Conservation (phyloP, 2,329 filamentous ascomycete genomes). For the Fusarium clavum region DNA sequence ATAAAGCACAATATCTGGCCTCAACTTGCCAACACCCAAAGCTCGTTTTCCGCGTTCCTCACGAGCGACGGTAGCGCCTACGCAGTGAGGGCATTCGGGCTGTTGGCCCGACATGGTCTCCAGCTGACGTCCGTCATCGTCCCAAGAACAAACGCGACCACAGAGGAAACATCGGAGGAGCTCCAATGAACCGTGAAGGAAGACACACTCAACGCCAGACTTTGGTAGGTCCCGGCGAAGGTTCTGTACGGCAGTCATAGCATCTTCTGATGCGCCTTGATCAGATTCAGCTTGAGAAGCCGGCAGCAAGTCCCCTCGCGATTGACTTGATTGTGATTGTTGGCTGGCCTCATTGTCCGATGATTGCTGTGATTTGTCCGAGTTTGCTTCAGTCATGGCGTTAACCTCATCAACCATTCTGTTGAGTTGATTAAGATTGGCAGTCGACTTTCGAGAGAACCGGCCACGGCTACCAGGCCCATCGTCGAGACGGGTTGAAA, state of each 20-base stretch:
- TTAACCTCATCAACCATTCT: conserved; percentile 54
- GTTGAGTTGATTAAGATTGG: conserved; percentile 49
- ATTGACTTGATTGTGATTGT: conserved; percentile 26
- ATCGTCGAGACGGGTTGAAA: conserved; percentile 70
- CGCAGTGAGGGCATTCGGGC: conserved; percentile 75
- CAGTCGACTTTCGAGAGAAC: conserved; percentile 64
- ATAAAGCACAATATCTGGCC: conserved; percentile 80
- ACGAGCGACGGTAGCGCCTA: conserved; percentile 69
- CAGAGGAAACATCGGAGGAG: conserved; percentile 73
- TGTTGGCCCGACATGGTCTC: conserved; percentile 72
- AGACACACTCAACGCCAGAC: conserved; percentile 73
- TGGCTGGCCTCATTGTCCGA: conserved; percentile 39
- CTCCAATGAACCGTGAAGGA: conserved; percentile 76
- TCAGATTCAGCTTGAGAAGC: conserved; percentile 38
- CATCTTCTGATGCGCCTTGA: conserved; percentile 28
- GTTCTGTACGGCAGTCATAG: conserved; percentile 38
- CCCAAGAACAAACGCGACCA: conserved; percentile 68
- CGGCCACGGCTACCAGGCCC: conserved; percentile 72
- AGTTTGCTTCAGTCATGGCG: conserved; percentile 33
- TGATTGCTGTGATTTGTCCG: conserved; percentile 38
- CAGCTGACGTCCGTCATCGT: conserved; percentile 64
- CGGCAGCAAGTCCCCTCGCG: conserved; percentile 28
- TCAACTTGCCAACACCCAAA: conserved; percentile 73
- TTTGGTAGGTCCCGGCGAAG: conserved; percentile 45
- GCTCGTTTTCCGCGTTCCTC: conserved; percentile 74